Conservation (phyloP, 352 stramenopile genomes). For the Phytophthora quininea region DNA sequence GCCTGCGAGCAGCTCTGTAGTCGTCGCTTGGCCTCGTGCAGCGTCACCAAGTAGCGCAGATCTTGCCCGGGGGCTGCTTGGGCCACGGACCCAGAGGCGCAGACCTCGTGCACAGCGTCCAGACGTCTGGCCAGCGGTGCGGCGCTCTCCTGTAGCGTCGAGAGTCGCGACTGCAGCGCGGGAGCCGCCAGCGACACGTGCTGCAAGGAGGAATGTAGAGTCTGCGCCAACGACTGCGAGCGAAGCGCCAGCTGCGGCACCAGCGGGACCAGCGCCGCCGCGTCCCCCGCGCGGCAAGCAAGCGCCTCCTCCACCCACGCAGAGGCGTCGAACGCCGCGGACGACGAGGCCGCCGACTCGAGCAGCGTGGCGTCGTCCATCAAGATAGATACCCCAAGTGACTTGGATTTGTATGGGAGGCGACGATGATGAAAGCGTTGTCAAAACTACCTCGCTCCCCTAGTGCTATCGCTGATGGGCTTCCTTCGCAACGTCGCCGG, state of each 20-base stretch:
- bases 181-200: slow-evolving; percentile 57
- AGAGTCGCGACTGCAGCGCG: slow-evolving; percentile 60
- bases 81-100: slow-evolving; percentile 14
- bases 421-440: neutral
- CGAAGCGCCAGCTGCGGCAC: slow-evolving; percentile 67
- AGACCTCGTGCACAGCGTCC: slow-evolving; percentile 44
- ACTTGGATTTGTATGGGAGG: neutral
- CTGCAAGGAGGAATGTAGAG: slow-evolving; percentile 64
- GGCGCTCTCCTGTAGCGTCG: slow-evolving; percentile 49
- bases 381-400: neutral
- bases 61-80: slow-evolving; percentile 23
- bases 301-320: slow-evolving; percentile 76
- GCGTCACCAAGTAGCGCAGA: slow-evolving; percentile 60
- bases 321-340: slow-evolving; percentile 66
- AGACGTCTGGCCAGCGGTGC: slow-evolving; percentile 50
- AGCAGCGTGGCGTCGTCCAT: slow-evolving; percentile 36
- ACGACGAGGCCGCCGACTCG: slow-evolving; percentile 51
- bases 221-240: slow-evolving; percentile 61
- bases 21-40: slow-evolving; percentile 73
- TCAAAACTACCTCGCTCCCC: no score
- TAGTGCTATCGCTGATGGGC: slow-evolving; percentile 14
- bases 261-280: slow-evolving; percentile 41
- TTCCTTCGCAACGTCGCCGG: slow-evolving; percentile 53
- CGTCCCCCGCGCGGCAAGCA: slow-evolving; percentile 34
- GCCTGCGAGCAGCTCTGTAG: slow-evolving; percentile 68